Evolutionary conservation across 2,329 filamentous ascomycete genomes (phyloP).

Genomic region (Neopestalotiopsis rosae): DNA sequence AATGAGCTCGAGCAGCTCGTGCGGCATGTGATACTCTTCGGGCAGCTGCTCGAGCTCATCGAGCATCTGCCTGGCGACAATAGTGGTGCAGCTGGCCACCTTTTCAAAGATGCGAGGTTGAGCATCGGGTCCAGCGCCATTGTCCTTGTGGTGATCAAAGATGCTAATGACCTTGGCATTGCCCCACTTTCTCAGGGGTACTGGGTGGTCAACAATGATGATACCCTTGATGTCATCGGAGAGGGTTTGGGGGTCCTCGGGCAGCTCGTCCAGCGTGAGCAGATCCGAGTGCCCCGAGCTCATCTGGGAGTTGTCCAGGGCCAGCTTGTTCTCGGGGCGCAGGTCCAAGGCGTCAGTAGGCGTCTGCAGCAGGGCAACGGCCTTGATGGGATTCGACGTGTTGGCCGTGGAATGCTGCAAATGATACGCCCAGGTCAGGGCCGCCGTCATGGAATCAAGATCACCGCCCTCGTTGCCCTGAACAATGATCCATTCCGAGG

Average conservation of each 20-base stretch:
- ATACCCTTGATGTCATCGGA: slow-evolving; percentile 48
- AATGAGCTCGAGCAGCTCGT: slow-evolving; percentile 53
- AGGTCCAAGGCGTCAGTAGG: slow-evolving; percentile 50
- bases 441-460: slow-evolving; percentile 48
- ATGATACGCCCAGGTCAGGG: slow-evolving; percentile 53
- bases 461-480: slow-evolving; percentile 52
- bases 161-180: slow-evolving; percentile 49
- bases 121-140: slow-evolving; percentile 44
- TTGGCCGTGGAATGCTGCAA: slow-evolving; percentile 49
- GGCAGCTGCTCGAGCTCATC: slow-evolving; percentile 48
- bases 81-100: slow-evolving; percentile 48
- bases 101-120: slow-evolving; percentile 49
- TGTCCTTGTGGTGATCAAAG: slow-evolving; percentile 52
- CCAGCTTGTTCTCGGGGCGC: slow-evolving; percentile 52
- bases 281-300: slow-evolving; percentile 50
- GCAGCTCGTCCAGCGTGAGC: slow-evolving; percentile 51
- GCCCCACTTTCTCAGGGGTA: slow-evolving; percentile 47
- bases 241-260: slow-evolving; percentile 50
- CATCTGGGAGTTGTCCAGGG: slow-evolving; percentile 50
- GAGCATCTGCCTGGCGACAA: slow-evolving; percentile 52
- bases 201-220: slow-evolving; percentile 49
- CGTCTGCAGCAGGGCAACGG: slow-evolving; percentile 51
- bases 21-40: slow-evolving; percentile 51
- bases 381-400: slow-evolving; percentile 46
- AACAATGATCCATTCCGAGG: slow-evolving; percentile 50